Percentiles rank a stretch among this genome's conserved stretches.
phyloP scores from a whole-genome alignment of 345 rosid species.

The Eucalyptus melliodora region DNA sequence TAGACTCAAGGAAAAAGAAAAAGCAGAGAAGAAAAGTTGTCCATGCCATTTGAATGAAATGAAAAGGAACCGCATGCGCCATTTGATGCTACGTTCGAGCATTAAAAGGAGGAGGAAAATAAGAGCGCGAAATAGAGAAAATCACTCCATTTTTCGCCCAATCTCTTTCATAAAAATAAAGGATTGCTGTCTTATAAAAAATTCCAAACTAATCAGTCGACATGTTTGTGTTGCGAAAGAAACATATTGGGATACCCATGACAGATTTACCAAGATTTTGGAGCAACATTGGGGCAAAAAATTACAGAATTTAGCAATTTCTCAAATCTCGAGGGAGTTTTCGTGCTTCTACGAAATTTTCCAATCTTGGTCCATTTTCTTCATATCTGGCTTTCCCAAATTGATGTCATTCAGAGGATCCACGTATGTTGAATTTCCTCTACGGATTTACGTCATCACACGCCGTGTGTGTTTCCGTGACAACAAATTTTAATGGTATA shows the following conservation, averaged over 20 bases:
- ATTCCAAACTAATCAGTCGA: accelerated
- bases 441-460: no score
- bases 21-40: neutral
- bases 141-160: neutral
- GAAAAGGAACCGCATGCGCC: neutral
- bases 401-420: neutral
- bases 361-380: neutral
- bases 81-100: neutral
- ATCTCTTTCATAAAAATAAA: neutral
- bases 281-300: neutral
- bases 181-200: neutral
- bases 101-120: neutral
- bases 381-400: neutral
- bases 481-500: neutral
- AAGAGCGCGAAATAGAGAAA: neutral
- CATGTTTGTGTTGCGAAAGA: neutral
- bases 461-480: neutral
- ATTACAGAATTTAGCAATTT: neutral
- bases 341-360: neutral
- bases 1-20: neutral
- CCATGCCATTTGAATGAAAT: neutral
- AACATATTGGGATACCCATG: neutral
- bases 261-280: neutral
- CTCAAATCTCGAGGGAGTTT: neutral
- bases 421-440: neutral